Conservation (phyloP, 192 early-diverging fungal species). For the Coemansia sp. region DNA sequence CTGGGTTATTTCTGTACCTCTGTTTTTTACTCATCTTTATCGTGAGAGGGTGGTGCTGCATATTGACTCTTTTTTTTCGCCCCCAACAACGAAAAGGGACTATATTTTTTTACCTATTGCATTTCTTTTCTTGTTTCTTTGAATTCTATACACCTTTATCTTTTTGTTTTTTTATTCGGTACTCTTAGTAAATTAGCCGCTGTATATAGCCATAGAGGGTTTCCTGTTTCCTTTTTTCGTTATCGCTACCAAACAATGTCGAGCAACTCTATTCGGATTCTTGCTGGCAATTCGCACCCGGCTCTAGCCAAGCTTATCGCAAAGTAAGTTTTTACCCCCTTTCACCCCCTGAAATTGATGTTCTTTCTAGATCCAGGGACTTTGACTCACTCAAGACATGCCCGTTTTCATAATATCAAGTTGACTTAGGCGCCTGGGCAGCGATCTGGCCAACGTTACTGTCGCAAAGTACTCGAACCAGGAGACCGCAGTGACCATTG, state of each 20-base stretch:
- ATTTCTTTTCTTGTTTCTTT: conserved; percentile 7
- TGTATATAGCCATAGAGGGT: conserved; percentile 5
- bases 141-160: conserved; percentile 2
- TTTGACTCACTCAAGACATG: neutral
- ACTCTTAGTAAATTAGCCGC: neutral
- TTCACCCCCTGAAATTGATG: neutral
- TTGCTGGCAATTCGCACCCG: conserved; percentile 94
- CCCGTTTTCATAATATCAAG: neutral
- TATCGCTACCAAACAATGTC: conserved; percentile 55
- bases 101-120: too few species aligned
- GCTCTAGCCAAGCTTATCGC: conserved; percentile 90
- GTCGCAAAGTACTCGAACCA: conserved; percentile 98
- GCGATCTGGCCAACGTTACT: conserved; percentile 88
- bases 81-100: neutral
- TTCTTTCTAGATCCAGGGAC: neutral
- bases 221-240: neutral
- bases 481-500: conserved; percentile 92
- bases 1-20: too few species aligned
- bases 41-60: too few species aligned
- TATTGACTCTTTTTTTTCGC: neutral
- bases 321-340: conserved; percentile 59
- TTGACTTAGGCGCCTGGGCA: conserved; percentile 75
- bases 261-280: conserved; percentile 94
- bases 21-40: too few species aligned
- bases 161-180: conserved; percentile 7